These are phyloP conservation scores for Polygonum aviculare DNA, from an alignment of 148 eudicot species.

Conservation along the genomic window DNA sequence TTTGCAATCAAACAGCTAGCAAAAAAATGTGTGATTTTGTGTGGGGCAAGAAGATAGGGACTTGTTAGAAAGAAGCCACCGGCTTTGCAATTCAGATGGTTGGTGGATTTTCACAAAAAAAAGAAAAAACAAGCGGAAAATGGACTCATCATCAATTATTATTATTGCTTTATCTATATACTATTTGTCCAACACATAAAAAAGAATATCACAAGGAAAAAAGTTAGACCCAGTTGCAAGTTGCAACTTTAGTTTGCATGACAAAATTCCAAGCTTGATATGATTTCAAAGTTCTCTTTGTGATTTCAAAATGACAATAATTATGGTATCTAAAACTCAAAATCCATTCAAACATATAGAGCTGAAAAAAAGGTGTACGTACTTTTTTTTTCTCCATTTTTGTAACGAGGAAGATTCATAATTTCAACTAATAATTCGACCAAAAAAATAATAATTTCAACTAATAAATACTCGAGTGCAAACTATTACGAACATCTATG, in stretches of 20 bases:
- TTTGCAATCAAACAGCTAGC: background rate
- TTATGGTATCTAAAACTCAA: background rate
- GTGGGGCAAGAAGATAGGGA: background rate
- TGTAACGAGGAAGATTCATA: too few relatives aligned
- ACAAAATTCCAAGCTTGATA: background rate
- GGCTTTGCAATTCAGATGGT: background rate
- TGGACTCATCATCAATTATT: background rate
- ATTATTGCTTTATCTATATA: constrained; percentile 2
- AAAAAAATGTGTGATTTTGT: background rate
- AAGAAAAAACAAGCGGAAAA: background rate
- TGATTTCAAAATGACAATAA: background rate
- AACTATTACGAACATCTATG: too few relatives aligned
- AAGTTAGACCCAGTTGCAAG: background rate
- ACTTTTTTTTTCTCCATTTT: too few relatives aligned
- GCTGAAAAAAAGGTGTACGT: background rate
- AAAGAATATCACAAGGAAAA: background rate
- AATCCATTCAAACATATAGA: background rate
- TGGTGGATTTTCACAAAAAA: background rate
- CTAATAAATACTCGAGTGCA: too few relatives aligned
- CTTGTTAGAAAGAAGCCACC: background rate
- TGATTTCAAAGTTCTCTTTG: background rate
- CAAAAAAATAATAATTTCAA: too few relatives aligned
- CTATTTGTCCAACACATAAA: constrained; percentile 4
- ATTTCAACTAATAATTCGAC: too few relatives aligned
- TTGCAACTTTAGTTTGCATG: background rate